These are phyloP conservation scores for Simplicillium sp. DNA, from an alignment of 2,329 filamentous ascomycete species.

Conservation along the genomic window DNA sequence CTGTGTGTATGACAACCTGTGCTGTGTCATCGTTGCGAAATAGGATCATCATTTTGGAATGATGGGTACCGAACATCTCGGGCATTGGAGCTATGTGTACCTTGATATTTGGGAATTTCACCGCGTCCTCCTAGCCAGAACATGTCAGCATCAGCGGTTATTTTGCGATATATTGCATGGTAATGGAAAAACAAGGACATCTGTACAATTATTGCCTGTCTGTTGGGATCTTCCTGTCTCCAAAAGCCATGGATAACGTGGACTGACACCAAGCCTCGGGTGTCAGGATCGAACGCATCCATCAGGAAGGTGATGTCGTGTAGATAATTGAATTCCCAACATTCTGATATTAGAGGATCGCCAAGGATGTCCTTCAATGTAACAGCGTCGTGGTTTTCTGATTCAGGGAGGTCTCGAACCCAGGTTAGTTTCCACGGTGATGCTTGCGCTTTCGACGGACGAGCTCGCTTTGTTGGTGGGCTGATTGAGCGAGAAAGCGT, in stretches of 20 bases:
- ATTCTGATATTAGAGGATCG: constrained; percentile 62
- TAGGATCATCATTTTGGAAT: constrained; percentile 79
- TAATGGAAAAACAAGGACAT: constrained; percentile 9
- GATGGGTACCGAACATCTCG: constrained; percentile 79
- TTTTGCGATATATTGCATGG: background rate
- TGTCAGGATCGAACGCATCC: constrained; percentile 42
- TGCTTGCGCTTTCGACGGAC: constrained; percentile 18
- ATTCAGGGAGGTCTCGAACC: constrained; percentile 52
- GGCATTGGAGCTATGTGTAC: constrained; percentile 71
- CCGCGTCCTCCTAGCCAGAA: constrained; percentile 47
- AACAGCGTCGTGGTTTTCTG: constrained; percentile 56
- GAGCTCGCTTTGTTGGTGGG: constrained; percentile 29
- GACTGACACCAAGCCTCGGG: constrained; percentile 36
- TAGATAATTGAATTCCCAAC: constrained; percentile 62
- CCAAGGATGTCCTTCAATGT: constrained; percentile 59
- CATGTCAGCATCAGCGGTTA: too few relatives aligned
- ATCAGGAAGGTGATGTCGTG: constrained; percentile 51
- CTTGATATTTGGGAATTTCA: constrained; percentile 55
- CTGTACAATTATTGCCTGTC: constrained; percentile 45
- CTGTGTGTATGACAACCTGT: constrained; percentile 77
- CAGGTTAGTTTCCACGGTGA: constrained; percentile 67
- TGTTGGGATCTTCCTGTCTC: constrained; percentile 56
- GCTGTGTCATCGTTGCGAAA: constrained; percentile 67
- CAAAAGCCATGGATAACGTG: constrained; percentile 54
- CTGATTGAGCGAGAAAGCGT: constrained; percentile 33